phyloP scores from a whole-genome alignment of 2,329 filamentous ascomycete genomes.

The Botrytis aclada region DNA sequence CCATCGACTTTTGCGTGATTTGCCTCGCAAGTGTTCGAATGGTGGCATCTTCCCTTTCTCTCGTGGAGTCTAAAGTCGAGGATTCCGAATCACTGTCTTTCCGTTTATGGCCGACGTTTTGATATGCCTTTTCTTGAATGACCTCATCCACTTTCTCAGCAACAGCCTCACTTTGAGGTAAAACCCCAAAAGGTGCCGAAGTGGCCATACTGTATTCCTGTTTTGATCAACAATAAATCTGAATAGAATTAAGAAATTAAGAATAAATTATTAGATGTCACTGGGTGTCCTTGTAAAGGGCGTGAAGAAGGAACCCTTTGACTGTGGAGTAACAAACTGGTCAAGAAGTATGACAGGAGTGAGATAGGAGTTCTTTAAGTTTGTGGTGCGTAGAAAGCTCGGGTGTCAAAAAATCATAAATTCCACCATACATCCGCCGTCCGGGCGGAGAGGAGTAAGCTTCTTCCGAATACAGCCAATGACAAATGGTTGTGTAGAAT shows the following conservation, averaged over 20 bases:
- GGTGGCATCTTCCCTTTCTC: slow-evolving; percentile 1
- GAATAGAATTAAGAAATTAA: background rate
- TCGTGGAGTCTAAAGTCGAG: slow-evolving; percentile 9
- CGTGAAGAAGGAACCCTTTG: background rate
- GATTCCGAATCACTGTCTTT: slow-evolving; percentile 10
- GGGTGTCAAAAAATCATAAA: background rate
- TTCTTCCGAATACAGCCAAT: slow-evolving; percentile 4
- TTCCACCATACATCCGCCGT: background rate
- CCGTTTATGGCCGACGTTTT: background rate
- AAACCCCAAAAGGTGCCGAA: slow-evolving; percentile 20
- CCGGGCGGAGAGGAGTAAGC: background rate
- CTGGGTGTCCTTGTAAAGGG: background rate
- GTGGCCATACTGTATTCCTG: slow-evolving; percentile 22
- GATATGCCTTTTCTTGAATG: background rate
- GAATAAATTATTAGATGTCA: background rate
- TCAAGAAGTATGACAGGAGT: background rate
- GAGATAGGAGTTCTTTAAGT: background rate
- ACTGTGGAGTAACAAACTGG: background rate
- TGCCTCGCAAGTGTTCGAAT: slow-evolving; percentile 17
- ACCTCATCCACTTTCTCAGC: slow-evolving; percentile 17
- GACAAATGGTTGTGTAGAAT: background rate
- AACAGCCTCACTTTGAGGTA: slow-evolving; percentile 19
- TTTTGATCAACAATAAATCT: background rate
- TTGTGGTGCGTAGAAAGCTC: background rate
- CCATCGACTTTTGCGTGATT: slow-evolving; percentile 5